These are phyloP conservation scores for Heliosperma pusillum DNA, from an alignment of 148 eudicot genomes.

Conservation along the genomic window DNA sequence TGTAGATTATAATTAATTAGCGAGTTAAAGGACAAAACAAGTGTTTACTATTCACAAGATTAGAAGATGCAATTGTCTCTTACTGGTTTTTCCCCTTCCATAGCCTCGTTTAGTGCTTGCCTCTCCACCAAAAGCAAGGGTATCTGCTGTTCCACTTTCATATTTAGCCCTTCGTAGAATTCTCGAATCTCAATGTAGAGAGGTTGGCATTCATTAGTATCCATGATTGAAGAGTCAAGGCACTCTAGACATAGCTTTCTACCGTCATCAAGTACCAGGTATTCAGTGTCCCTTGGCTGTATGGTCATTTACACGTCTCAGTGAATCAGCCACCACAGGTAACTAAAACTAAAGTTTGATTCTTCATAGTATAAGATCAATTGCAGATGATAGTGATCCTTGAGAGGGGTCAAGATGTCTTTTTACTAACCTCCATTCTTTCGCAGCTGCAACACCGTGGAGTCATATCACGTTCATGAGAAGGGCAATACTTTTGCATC, in stretches of 20 bases:
- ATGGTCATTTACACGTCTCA: slow-evolving; percentile 11
- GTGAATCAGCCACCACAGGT: neutral
- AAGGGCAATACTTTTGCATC: slow-evolving; percentile 96
- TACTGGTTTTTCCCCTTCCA: slow-evolving; percentile 97
- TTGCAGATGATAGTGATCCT: neutral
- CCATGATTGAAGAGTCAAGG: slow-evolving; percentile 89
- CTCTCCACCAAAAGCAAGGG: slow-evolving; percentile 95
- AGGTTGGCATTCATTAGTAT: slow-evolving; percentile 93
- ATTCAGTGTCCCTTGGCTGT: slow-evolving; percentile 73
- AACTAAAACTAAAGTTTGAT: slow-evolving; percentile 4
- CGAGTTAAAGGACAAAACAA: neutral
- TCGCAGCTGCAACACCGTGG: slow-evolving; percentile 99
- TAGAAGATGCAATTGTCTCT: neutral
- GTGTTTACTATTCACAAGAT: neutral
- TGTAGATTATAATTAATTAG: neutral
- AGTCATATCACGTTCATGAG: slow-evolving; percentile 81
- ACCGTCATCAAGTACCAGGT: slow-evolving; percentile 82
- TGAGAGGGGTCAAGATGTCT: neutral
- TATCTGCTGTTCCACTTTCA: slow-evolving; percentile 90
- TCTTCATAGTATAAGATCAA: neutral
- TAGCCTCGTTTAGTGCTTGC: slow-evolving; percentile 95
- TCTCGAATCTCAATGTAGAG: slow-evolving; percentile 92
- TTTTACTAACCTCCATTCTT: slow-evolving; percentile 79
- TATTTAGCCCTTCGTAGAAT: slow-evolving; percentile 86
- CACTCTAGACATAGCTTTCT: slow-evolving; percentile 92